phyloP scores from a whole-genome alignment of 192 early-diverging fungal species.

The Coemansia sp. region DNA sequence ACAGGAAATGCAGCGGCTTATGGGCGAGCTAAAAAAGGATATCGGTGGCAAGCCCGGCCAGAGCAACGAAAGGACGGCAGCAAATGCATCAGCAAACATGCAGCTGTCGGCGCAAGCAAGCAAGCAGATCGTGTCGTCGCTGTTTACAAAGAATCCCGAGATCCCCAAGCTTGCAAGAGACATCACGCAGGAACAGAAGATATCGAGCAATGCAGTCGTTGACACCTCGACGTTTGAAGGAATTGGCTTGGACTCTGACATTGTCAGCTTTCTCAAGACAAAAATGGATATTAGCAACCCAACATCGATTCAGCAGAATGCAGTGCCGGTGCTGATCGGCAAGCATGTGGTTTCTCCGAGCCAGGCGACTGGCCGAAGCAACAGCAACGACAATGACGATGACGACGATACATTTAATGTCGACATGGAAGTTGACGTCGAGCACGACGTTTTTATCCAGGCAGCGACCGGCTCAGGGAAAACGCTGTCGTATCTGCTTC shows the following conservation, averaged over 20 bases:
- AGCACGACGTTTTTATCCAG: slow-evolving; percentile 85
- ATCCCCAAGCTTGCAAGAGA: slow-evolving; percentile 32
- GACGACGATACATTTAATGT: slow-evolving; percentile 36
- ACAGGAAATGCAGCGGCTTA: slow-evolving; percentile 24
- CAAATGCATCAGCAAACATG: slow-evolving; percentile 22
- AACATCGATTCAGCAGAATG: slow-evolving; percentile 84
- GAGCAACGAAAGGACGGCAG: slow-evolving; percentile 1
- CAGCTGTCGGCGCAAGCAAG: slow-evolving; percentile 53
- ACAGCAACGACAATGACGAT: background rate
- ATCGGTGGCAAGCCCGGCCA: background rate
- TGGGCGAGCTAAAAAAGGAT: slow-evolving; percentile 27
- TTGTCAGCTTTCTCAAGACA: slow-evolving; percentile 62
- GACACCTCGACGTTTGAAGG: slow-evolving; percentile 63
- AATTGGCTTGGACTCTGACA: slow-evolving; percentile 72
- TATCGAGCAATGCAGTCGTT: slow-evolving; percentile 47
- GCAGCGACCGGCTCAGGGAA: slow-evolving; percentile 98
- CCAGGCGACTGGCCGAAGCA: background rate
- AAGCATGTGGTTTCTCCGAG: background rate
- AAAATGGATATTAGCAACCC: slow-evolving; percentile 79
- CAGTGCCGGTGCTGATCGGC: slow-evolving; percentile 25
- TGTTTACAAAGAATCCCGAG: slow-evolving; percentile 74
- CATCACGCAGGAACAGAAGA: slow-evolving; percentile 27
- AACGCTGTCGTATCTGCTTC: slow-evolving; percentile 90
- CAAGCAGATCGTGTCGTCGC: slow-evolving; percentile 71
- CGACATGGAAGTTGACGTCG: slow-evolving; percentile 43